Evolutionary conservation across 345 rosid genomes (phyloP).

Genomic region (Brassica rapa): DNA sequence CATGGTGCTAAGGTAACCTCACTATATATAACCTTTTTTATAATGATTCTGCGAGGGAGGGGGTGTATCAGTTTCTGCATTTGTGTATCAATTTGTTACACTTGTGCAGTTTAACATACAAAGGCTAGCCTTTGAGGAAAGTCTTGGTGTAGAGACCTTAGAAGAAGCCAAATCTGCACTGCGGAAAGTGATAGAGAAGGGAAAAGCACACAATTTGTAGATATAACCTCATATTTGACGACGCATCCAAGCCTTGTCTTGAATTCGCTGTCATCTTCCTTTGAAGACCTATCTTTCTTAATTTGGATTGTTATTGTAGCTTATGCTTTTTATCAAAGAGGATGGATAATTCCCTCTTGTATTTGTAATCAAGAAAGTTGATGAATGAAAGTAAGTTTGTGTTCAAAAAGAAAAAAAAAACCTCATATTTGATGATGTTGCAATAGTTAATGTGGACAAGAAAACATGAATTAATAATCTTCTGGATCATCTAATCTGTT

Average conservation of each 20-base stretch:
- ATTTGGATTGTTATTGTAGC: too few relatives aligned
- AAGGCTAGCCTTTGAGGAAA: constrained; percentile 84
- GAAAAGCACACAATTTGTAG: constrained; percentile 56
- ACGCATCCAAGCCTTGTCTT: too few relatives aligned
- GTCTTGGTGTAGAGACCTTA: constrained; percentile 65
- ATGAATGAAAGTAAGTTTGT: too few relatives aligned
- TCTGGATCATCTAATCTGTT: neutral
- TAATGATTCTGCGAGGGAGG: neutral
- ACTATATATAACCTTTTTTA: neutral
- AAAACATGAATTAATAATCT: neutral
- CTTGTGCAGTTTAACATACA: constrained; percentile 74
- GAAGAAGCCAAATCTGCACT: constrained; percentile 90
- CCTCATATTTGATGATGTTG: neutral
- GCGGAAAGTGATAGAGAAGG: constrained; percentile 68
- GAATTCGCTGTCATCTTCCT: too few relatives aligned
- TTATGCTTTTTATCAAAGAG: too few relatives aligned
- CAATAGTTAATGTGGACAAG: neutral
- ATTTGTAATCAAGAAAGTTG: too few relatives aligned
- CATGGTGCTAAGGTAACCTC: constrained; percentile 89
- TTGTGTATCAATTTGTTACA: neutral
- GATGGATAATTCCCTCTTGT: too few relatives aligned
- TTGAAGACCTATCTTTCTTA: too few relatives aligned
- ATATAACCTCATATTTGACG: constrained; percentile 12
- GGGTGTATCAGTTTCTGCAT: constrained; percentile 2
- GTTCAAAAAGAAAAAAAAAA: too few relatives aligned